Evolutionary conservation across 2,329 filamentous ascomycete genomes (phyloP), one percentile per base, ranked within the genome.

Genomic region (Neopestalotiopsis clavispora): DNA sequence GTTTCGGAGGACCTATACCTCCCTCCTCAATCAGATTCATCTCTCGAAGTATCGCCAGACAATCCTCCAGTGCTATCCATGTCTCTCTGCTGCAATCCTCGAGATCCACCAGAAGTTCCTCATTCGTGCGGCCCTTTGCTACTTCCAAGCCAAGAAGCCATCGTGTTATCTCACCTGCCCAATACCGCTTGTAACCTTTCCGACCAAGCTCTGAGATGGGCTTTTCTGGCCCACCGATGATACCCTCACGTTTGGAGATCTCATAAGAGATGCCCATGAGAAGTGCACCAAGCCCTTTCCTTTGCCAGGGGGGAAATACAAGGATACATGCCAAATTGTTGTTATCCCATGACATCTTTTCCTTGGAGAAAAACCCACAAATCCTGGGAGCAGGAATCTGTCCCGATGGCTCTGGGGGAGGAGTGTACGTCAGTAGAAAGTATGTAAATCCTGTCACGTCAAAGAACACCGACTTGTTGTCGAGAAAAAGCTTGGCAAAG

Each of bases 391-490:
- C 68, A 9, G 65, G 23, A 5, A 13, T 34, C 7, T 38, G 20
- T 12, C 64, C 49, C 67, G 66, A 13, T 40, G 68, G 66, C 65
- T 7, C 67, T 45, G 42, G 9, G 85, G 85, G 74, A n/a, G 88
- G 84, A 9, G 90, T 92, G 76, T 95, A 92, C 59, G 96, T 92
- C 66, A 98, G 90, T 4, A 97, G 88, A 79, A 97, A 98, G 85
- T 97, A 99, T 74, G 97, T 91, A 82, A 99, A 99, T 65, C 93
- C 94, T 4, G 91, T 90, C 60, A 98, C 95, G 77, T 99, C 96
- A 84, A 97, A 99, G 82, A 98, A 98, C 74, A 99, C 95, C 7
- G 94, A 97, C 78, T 99, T 99, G 78, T 97, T 97, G 80, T 98
- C 95, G 72, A 99, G 92, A 80, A 98, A 99, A 59, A 99, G 89